Percentiles rank a stretch among this genome's conserved stretches.
These are phyloP conservation scores for Aspergillus phoenicis DNA, from an alignment of 2,329 filamentous ascomycete genomes.

Conservation along the genomic window DNA sequence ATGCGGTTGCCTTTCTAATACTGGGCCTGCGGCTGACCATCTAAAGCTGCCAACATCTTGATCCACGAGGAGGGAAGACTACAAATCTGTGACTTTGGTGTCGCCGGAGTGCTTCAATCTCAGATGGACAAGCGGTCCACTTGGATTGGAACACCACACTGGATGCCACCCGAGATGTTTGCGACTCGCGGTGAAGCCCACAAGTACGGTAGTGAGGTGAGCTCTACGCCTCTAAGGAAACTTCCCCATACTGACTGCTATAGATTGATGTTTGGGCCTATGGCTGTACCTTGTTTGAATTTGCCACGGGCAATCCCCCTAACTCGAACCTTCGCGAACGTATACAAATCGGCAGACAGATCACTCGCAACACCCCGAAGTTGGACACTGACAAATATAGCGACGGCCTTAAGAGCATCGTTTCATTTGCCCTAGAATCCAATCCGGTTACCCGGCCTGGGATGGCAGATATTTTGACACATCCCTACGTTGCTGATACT, in stretches of 20 bases:
- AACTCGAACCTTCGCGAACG: constrained; percentile 51
- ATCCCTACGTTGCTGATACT: constrained; percentile 48
- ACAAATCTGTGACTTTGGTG: constrained; percentile 67
- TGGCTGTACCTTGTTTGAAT: constrained; percentile 54
- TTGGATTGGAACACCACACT: constrained; percentile 67
- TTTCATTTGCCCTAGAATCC: constrained; percentile 48
- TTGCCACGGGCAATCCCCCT: constrained; percentile 52
- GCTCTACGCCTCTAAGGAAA: constrained; percentile 3
- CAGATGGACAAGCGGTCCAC: constrained; percentile 64
- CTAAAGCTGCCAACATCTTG: constrained; percentile 61
- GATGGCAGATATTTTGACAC: constrained; percentile 50
- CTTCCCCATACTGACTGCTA: constrained; percentile 12
- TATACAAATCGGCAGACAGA: constrained; percentile 50
- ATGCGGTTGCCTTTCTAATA: constrained; percentile 13
- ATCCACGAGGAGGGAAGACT: constrained; percentile 65
- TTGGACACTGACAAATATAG: constrained; percentile 48
- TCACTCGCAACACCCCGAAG: constrained; percentile 46
- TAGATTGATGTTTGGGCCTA: constrained; percentile 56
- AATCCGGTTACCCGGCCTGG: constrained; percentile 49
- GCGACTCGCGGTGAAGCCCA: constrained; percentile 41
- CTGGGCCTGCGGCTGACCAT: constrained; percentile 10
- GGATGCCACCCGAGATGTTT: constrained; percentile 67
- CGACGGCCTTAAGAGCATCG: constrained; percentile 48
- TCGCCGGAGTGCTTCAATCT: constrained; percentile 64
- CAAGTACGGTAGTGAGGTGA: constrained; percentile 51